Evolutionary conservation across 1,284 basidiomycete species (phyloP), one percentile per base, ranked within the genome.

Genomic region (Sphagnurus paluster): DNA sequence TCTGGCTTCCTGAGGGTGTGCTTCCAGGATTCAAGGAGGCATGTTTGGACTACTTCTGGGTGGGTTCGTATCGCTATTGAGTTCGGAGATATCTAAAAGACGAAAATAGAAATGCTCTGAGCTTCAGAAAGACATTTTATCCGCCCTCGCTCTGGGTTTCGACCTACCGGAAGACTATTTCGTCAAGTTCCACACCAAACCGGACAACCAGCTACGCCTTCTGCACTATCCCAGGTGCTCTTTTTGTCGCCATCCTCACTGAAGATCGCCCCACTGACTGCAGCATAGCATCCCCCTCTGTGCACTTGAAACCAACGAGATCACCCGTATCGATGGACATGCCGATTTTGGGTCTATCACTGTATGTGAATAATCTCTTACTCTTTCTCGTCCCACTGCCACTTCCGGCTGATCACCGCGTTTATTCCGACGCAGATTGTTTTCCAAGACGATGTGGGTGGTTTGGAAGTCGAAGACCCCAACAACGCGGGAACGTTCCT

Each of bases 291-390:
- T 77, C 3, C 61, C 63, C 0, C 59, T 58, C 2, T 54, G 52
- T 23, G 54, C 58, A 39, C 57, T 79, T 5, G 61, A 67, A 38
- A 63, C 68, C 4, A 67, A 75, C 17, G 63, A 71, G 24, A 60
- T 78, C 23, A 66, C 73, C 4, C 63, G 80, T 21, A 79, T 82
- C 39, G 74, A 71, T 10, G 75, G 75, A 1, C 81, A 84, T 54
- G 76, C 78, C 2, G 82, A 85, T 56, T 84, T 79, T 46, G 71
- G 74, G 2, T 77, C 76, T 0, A 68, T 82, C 33, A 85, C 81
- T 1, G 66, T 64, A 20, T 24, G 59, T 46, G 9, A 24, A n/a
- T n/a, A 4, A 20, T 5, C 14, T 23, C 17, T n/a, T 3, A 13
- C 17, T 3, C 20, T 36, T 24, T 20, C 16, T 42, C 36, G 11